Percentiles rank a stretch among this genome's conserved stretches.
phyloP scores from a whole-genome alignment of 2,329 filamentous ascomycete species.

The Fulvia fulva region DNA sequence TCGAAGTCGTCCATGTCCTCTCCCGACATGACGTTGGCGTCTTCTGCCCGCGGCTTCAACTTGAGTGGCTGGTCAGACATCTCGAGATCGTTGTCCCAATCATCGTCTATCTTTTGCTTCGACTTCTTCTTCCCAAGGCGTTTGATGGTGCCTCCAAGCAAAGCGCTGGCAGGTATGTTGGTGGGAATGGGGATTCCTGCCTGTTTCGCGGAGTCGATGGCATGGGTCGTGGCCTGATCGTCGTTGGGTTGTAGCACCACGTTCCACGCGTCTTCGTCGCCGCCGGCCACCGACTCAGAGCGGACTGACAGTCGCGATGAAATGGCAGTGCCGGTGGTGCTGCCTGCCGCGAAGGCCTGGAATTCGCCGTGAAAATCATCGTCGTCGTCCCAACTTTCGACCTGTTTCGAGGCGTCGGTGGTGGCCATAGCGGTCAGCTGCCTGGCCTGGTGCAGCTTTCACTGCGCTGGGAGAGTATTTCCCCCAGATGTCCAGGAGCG shows the following conservation, averaged over 20 bases:
- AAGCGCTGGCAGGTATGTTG: constrained; percentile 80
- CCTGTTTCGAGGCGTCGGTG: constrained; percentile 46
- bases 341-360: constrained; percentile 42
- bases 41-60: constrained; percentile 36
- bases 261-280: constrained; percentile 90
- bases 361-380: constrained; percentile 62
- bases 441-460: neutral
- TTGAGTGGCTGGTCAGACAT: constrained; percentile 41
- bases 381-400: constrained; percentile 65
- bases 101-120: constrained; percentile 44
- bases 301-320: constrained; percentile 81
- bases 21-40: constrained; percentile 30
- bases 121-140: constrained; percentile 63
- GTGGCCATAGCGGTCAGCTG: constrained; percentile 7
- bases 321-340: constrained; percentile 62
- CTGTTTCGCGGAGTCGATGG: constrained; percentile 79
- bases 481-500: neutral
- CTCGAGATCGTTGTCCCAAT: constrained; percentile 51
- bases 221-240: constrained; percentile 75
- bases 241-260: constrained; percentile 81
- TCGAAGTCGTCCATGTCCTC: constrained; percentile 69
- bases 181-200: constrained; percentile 88
- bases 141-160: constrained; percentile 91
- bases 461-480: neutral
- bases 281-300: constrained; percentile 64